Evolutionary conservation across 2,329 filamentous ascomycete genomes (phyloP), one percentile per base, ranked within the genome.

Genomic region (Xylaria sp.): DNA sequence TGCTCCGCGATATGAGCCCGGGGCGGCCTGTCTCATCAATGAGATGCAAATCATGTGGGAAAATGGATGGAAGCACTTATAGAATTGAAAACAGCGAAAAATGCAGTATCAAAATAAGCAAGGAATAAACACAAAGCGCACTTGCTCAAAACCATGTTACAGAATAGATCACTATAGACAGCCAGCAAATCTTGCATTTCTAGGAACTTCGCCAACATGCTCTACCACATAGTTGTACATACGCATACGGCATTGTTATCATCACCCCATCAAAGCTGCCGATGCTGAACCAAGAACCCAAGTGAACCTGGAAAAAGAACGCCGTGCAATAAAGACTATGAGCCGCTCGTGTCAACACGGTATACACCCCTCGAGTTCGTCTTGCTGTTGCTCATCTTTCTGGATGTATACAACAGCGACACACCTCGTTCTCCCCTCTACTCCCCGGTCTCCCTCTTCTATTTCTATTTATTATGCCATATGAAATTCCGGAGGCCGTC

Each of bases 401-500:
- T 36, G 6, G 20, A 23, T 6, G 26, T 23, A 44, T 31, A 5
- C 26, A 40, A 58, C 20, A 36, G 23, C 40, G 28, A 11, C 59
- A 53, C 42, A 11, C 33, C 26, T 53, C n/a, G 26, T 20, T 11
- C 33, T 40, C 23, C 58, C 46, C 20, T 17, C 56, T 17, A 46
- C 49, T 36, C 48, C 6, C 4, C 13, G 10, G 13, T 31, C 26
- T 31, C 13, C 31, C 6, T 10, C 20, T 23, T 5, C 4, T 54
- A 33, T 20, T 20, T 38, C 36, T 56, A 38, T 46, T 60, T 75
- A 74, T 98, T 98, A 80, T 97, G 92, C 87, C 93, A 91, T 23
- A 97, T 77, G 76, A 98, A 89, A 73, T 91, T 98, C 80, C 91
- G 85, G 78, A 97, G 84, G 46, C 91, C 92, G 77, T 97, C 92